phyloP scores from a whole-genome alignment of 768 basidiomycete genomes.

The Psilocybe azurescens region DNA sequence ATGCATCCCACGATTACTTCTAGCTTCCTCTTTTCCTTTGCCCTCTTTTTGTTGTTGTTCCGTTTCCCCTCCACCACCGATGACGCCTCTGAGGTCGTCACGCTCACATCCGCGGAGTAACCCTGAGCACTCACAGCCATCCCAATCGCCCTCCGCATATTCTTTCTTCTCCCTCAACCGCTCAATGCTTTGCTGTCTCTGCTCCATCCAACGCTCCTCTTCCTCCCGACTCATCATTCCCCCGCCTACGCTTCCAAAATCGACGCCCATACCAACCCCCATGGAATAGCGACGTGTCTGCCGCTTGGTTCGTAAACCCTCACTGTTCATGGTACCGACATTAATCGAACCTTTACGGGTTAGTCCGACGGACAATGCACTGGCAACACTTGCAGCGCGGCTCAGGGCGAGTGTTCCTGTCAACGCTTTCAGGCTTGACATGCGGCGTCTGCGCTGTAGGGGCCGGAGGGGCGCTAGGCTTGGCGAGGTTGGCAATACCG shows the following conservation, averaged over 20 bases:
- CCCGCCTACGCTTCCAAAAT: constrained; percentile 3
- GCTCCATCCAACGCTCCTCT: constrained; percentile 37
- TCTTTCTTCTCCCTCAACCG: constrained; percentile 35
- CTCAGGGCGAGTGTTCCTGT: not conserved
- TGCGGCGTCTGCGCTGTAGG: not conserved
- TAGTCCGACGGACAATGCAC: not conserved
- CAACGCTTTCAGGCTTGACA: constrained; percentile 6
- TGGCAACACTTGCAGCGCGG: constrained; percentile 2
- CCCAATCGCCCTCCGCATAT: constrained; percentile 25
- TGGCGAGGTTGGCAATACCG: not conserved
- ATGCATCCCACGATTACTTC: not conserved
- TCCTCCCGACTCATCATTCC: constrained; percentile 29
- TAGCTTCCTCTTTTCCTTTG: not conserved
- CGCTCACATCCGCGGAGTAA: not conserved
- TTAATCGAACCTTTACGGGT: not conserved
- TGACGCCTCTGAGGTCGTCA: not conserved
- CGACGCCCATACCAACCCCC: constrained; percentile 1
- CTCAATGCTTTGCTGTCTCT: constrained; percentile 33
- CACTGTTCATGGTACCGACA: not conserved
- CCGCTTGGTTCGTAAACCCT: not conserved
- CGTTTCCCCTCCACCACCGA: constrained; percentile 6
- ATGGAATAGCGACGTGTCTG: not conserved
- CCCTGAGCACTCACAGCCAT: constrained; percentile 6
- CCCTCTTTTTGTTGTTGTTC: not conserved
- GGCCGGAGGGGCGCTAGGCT: not conserved